Percentiles rank a stretch among this genome's conserved stretches.
phyloP scores from a whole-genome alignment of 2,329 filamentous ascomycete genomes.

The Xylaria multiplex region DNA sequence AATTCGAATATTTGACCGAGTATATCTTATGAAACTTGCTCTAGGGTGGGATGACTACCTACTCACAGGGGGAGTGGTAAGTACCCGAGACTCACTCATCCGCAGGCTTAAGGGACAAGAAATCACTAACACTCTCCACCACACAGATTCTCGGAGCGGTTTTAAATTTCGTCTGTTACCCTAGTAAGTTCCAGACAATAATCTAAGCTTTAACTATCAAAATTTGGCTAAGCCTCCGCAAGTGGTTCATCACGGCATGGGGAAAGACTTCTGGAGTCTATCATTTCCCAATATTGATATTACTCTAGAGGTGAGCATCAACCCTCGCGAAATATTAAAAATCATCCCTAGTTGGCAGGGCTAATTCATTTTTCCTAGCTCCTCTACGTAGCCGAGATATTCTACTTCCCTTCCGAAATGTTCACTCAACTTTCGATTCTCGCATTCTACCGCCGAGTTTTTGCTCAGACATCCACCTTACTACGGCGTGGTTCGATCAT shows the following conservation, averaged over 20 bases:
- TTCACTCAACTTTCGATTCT: slow-evolving; percentile 29
- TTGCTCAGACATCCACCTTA: slow-evolving; percentile 18
- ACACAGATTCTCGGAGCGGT: slow-evolving; percentile 15
- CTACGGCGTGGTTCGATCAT: slow-evolving; percentile 18
- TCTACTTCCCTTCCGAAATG: slow-evolving; percentile 28
- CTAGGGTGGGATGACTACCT: slow-evolving; percentile 23
- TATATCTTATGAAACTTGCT: slow-evolving; percentile 17
- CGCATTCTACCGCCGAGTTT: slow-evolving; percentile 28
- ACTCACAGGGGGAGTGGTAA: slow-evolving; percentile 20
- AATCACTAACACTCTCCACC: not conserved
- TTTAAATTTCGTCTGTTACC: slow-evolving; percentile 23
- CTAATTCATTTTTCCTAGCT: slow-evolving; percentile 7
- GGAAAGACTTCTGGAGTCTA: slow-evolving; percentile 26
- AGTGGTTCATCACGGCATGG: slow-evolving; percentile 25
- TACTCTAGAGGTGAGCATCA: slow-evolving; percentile 20
- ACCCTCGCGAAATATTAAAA: not conserved
- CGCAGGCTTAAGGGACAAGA: not conserved
- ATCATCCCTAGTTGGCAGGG: not conserved
- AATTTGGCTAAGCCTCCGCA: not conserved
- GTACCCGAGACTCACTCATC: not conserved
- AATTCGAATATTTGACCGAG: slow-evolving; percentile 20
- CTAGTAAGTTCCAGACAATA: slow-evolving; percentile 11
- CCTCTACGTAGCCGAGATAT: slow-evolving; percentile 26
- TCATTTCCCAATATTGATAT: slow-evolving; percentile 24
- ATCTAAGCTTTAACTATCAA: not conserved